These are phyloP conservation scores for Suillus americanus DNA, from an alignment of 768 basidiomycete species.

Conservation along the genomic window DNA sequence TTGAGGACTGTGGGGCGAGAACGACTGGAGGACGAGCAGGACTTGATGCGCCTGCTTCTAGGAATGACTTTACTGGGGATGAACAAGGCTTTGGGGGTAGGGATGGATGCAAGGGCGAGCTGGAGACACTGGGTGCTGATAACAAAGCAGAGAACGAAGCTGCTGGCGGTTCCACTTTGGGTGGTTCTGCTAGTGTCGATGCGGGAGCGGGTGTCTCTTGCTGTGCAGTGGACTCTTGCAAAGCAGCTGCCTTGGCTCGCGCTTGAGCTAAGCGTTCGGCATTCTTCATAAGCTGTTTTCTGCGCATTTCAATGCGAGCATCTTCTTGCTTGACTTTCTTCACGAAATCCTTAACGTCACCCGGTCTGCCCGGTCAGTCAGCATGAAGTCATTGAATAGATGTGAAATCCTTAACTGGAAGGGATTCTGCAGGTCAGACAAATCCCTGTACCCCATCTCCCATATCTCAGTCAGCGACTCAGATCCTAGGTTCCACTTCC, in stretches of 20 bases:
- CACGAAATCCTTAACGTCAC: constrained; percentile 73
- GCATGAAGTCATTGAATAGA: not conserved
- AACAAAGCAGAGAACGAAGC: constrained; percentile 5
- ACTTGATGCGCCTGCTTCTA: constrained; percentile 33
- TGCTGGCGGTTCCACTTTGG: constrained; percentile 19
- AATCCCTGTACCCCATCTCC: constrained; percentile 74
- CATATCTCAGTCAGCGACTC: constrained; percentile 77
- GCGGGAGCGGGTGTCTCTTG: constrained; percentile 20
- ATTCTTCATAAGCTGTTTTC: constrained; percentile 37
- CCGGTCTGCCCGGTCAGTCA: constrained; percentile 45
- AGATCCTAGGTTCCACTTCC: constrained; percentile 66
- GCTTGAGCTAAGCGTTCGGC: constrained; percentile 38
- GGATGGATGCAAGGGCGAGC: constrained; percentile 62
- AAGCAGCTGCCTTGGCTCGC: constrained; percentile 42
- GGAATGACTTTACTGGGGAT: constrained; percentile 28
- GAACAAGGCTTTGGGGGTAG: constrained; percentile 70
- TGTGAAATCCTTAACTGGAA: constrained; percentile 54
- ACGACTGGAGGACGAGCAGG: constrained; percentile 19
- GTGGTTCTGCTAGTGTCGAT: constrained; percentile 14
- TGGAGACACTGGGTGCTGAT: constrained; percentile 13
- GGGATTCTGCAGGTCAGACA: constrained; percentile 61
- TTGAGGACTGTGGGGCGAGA: constrained; percentile 1
- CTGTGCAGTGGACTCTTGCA: constrained; percentile 20
- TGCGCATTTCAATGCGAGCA: constrained; percentile 53
- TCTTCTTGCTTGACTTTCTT: constrained; percentile 72